These are phyloP conservation scores for Stereocaulon alpinum DNA, from an alignment of 495 filamentous ascomycete species.

Conservation along the genomic window DNA sequence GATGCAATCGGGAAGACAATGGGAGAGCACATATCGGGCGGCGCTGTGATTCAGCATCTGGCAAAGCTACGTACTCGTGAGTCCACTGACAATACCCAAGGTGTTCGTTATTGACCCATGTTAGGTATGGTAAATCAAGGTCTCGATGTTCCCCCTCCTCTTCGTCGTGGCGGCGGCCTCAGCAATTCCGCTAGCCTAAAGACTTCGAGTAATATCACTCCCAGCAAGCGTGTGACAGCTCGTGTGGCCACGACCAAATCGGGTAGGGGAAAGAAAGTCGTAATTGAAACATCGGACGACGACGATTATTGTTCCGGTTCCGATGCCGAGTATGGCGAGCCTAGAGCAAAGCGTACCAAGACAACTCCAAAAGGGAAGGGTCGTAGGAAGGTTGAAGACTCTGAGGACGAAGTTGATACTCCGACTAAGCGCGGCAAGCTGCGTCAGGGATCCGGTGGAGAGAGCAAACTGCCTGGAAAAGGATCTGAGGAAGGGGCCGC, in stretches of 20 bases:
- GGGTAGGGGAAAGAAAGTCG: neutral
- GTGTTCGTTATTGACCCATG: neutral
- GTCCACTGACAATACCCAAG: neutral
- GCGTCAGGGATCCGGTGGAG: neutral
- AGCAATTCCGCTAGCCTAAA: neutral
- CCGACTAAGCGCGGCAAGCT: neutral
- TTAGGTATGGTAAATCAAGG: slow-evolving; percentile 13
- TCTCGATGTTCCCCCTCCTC: slow-evolving; percentile 32
- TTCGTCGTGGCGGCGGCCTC: slow-evolving; percentile 26
- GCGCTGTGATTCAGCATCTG: slow-evolving; percentile 40
- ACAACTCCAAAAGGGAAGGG: neutral
- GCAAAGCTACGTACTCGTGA: slow-evolving; percentile 35
- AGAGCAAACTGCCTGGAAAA: neutral
- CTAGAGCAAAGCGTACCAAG: slow-evolving; percentile 10
- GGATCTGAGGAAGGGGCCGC: neutral
- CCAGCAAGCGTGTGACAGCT: neutral
- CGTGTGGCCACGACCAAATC: neutral
- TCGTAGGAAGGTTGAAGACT: neutral
- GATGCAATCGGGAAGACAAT: slow-evolving; percentile 28
- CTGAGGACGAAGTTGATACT: slow-evolving; percentile 10
- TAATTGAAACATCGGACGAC: slow-evolving; percentile 3
- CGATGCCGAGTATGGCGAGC: slow-evolving; percentile 22
- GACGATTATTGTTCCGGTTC: slow-evolving; percentile 24
- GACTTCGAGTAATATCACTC: neutral
- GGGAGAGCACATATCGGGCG: slow-evolving; percentile 30